Evolutionary conservation across 148 eudicot species (phyloP).

Genomic region (Cornus suecica): DNA sequence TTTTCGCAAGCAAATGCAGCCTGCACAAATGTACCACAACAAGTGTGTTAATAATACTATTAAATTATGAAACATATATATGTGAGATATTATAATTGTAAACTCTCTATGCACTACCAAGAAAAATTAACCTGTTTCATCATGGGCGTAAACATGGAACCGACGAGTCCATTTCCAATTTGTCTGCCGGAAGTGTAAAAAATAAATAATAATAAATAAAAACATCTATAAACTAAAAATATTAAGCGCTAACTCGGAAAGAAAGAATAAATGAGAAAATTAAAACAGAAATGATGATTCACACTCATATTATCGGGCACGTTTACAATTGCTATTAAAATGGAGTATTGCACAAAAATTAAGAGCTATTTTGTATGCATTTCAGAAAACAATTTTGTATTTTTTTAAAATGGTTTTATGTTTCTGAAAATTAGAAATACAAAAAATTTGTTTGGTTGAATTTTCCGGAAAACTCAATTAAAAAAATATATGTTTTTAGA

Average conservation of each 20-base stretch:
- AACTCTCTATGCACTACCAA: not conserved
- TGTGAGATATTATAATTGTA: not conserved
- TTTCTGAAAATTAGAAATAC: too few relatives aligned
- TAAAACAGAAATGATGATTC: not conserved
- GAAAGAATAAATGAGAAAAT: not conserved
- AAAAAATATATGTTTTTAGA: too few relatives aligned
- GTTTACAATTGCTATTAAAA: not conserved
- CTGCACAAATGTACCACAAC: conserved; percentile 26
- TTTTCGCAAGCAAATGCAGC: conserved; percentile 55
- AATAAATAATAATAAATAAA: not conserved
- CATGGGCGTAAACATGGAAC: conserved; percentile 60
- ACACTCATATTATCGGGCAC: too few relatives aligned
- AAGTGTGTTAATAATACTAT: conserved; percentile 1
- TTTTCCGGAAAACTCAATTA: too few relatives aligned
- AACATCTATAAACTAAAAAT: not conserved
- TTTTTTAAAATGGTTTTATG: too few relatives aligned
- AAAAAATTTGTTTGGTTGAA: too few relatives aligned
- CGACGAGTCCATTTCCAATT: conserved; percentile 56
- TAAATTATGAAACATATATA: not conserved
- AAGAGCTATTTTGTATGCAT: too few relatives aligned
- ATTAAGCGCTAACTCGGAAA: not conserved
- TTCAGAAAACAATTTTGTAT: too few relatives aligned
- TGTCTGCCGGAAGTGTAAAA: conserved; percentile 23
- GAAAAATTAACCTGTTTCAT: conserved; percentile 33
- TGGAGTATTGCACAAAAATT: too few relatives aligned